Evolutionary conservation across 73 alveolate genomes (phyloP), one percentile per base, ranked within the genome.

Genomic region (Urostyla sp.): DNA sequence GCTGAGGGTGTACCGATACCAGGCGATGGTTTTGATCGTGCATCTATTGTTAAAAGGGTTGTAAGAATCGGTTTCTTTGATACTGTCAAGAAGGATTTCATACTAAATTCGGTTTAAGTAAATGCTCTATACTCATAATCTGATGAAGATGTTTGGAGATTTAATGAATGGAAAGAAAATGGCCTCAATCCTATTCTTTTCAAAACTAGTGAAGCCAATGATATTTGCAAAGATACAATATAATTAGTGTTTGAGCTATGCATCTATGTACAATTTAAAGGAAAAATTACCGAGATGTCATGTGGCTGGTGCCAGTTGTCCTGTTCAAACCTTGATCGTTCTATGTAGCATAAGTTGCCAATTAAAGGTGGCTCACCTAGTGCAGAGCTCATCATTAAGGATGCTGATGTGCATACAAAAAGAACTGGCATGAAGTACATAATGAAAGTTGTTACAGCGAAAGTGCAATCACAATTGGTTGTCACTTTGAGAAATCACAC

Each of bases 1-100:
- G 93, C 93, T 10, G 40, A 72, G 0, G 93, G 93, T 36, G 89
- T 85, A n/a, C 89, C 93, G 0, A 40, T 63, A 26, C 87, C 93
- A 3, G 51, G 40, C 1, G 13, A 60, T 15, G 85, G 75, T 28
- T 38, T 40, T 35, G 75, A 58, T 49, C 26, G 67, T 32, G 44
- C 20, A 38, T 50, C 72, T 18, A 67, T 85, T 1, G 67, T 77
- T 0, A 85, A 85, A 69, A 45, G 93, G 38, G 78, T 59, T 34
- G 88, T 85, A 8, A 61, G 93, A 50, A 67, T 85, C 11, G 81
- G 85, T 0, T 67, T 85, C 5, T 85, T 6, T 34, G 87, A 85
- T 46, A 46, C 83, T 11, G 46, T 38, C 28, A 26, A 46, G 36
- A 43, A 27, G 26, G 67, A 76, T 13, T 85, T 51, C 75, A 36